Evolutionary conservation across 352 stramenopile genomes (phyloP).

Genomic region (Phytophthora constricta): DNA sequence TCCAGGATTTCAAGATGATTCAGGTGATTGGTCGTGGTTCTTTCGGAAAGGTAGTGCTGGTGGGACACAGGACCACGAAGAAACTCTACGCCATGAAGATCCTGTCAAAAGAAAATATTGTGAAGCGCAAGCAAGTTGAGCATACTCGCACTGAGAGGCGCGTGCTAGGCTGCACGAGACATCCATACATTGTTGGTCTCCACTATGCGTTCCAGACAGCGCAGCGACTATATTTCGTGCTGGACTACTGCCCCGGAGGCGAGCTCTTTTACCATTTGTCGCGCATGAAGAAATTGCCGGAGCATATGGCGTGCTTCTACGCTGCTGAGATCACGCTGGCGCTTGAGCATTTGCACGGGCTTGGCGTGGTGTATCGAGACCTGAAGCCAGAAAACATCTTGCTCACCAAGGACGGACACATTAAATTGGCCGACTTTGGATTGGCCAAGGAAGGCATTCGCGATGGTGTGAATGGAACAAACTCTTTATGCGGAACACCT

Average conservation of each 20-base stretch:
- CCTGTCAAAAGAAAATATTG: slow-evolving; percentile 89
- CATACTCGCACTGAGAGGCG: slow-evolving; percentile 88
- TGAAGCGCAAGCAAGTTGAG: slow-evolving; percentile 91
- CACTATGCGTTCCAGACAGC: slow-evolving; percentile 90
- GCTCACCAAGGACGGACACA: slow-evolving; percentile 78
- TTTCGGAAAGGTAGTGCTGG: slow-evolving; percentile 92
- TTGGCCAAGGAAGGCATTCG: slow-evolving; percentile 83
- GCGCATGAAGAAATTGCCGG: slow-evolving; percentile 87
- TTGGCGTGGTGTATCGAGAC: slow-evolving; percentile 86
- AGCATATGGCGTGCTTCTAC: slow-evolving; percentile 91
- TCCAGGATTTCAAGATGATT: slow-evolving; percentile 85
- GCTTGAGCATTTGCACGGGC: slow-evolving; percentile 82
- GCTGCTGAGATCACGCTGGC: slow-evolving; percentile 87
- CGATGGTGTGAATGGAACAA: slow-evolving; percentile 69
- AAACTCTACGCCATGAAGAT: slow-evolving; percentile 94
- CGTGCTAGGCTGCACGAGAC: slow-evolving; percentile 82
- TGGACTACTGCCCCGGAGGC: slow-evolving; percentile 91
- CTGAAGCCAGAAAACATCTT: slow-evolving; percentile 82
- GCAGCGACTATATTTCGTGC: slow-evolving; percentile 96
- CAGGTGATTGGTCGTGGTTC: slow-evolving; percentile 92
- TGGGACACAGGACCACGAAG: slow-evolving; percentile 86
- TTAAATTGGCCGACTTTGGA: slow-evolving; percentile 92
- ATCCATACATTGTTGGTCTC: slow-evolving; percentile 90
- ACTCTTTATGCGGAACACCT: slow-evolving; percentile 86
- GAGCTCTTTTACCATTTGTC: slow-evolving; percentile 91